Percentiles rank a stretch among this genome's conserved stretches.
Conservation (phyloP, 495 filamentous ascomycete species). For the Xylaria curta region DNA sequence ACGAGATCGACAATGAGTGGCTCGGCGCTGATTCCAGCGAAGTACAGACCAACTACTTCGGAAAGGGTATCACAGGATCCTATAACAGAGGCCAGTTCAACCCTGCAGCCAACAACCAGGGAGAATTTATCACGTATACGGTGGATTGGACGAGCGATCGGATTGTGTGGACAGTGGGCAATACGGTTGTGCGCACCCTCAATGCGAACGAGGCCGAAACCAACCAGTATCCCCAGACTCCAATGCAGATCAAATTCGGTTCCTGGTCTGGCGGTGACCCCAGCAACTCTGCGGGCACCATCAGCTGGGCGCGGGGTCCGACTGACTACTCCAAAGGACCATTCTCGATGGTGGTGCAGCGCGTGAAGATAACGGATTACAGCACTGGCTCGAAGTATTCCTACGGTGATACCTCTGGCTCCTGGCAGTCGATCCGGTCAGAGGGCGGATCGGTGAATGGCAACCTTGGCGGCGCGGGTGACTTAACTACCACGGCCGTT, state of each 20-base stretch:
- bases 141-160: constrained; percentile 82
- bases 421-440: constrained; percentile 67
- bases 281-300: constrained; percentile 73
- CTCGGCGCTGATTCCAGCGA: constrained; percentile 65
- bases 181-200: constrained; percentile 71
- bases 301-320: constrained; percentile 83
- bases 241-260: constrained; percentile 85
- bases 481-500: constrained; percentile 56
- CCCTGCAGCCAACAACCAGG: constrained; percentile 66
- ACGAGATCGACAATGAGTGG: constrained; percentile 96
- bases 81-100: constrained; percentile 79
- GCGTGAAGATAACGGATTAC: constrained; percentile 81
- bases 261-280: constrained; percentile 87
- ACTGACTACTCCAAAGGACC: constrained; percentile 82
- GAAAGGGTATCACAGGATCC: constrained; percentile 78
- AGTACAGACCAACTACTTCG: constrained; percentile 93
- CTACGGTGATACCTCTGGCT: constrained; percentile 77
- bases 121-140: constrained; percentile 83
- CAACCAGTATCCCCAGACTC: constrained; percentile 86
- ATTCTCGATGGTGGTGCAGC: constrained; percentile 84
- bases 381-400: constrained; percentile 83
- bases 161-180: constrained; percentile 84
- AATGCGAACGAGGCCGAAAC: constrained; percentile 59
- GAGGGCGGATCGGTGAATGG: constrained; percentile 67
- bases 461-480: constrained; percentile 53